Conservation (phyloP, 2,329 filamentous ascomycete species). For the Aspergillus versicolor region DNA sequence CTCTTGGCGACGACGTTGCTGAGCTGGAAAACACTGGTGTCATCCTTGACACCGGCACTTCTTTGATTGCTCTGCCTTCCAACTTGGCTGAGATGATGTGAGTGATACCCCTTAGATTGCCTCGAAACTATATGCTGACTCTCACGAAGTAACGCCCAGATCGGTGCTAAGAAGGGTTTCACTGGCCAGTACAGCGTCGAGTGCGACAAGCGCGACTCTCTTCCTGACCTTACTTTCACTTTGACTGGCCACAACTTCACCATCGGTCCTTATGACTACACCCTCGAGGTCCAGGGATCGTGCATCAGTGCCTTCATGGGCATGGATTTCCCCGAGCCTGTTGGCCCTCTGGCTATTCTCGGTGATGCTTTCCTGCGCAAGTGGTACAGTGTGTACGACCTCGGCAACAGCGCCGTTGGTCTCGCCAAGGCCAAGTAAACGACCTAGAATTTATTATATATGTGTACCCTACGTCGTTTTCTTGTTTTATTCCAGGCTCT, state of each 20-base stretch:
- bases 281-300: slow-evolving; percentile 89
- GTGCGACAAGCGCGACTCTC: slow-evolving; percentile 75
- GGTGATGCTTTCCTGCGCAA: slow-evolving; percentile 62
- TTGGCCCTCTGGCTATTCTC: slow-evolving; percentile 89
- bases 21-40: slow-evolving; percentile 93
- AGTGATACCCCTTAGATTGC: slow-evolving; percentile 28
- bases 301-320: slow-evolving; percentile 98
- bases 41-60: slow-evolving; percentile 97
- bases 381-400: slow-evolving; percentile 90
- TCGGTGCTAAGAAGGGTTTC: slow-evolving; percentile 96
- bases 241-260: slow-evolving; percentile 91
- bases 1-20: slow-evolving; percentile 79
- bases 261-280: slow-evolving; percentile 87
- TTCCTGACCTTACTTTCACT: slow-evolving; percentile 90
- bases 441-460: slow-evolving; percentile 11
- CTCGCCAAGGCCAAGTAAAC: slow-evolving; percentile 77
- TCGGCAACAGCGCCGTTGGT: slow-evolving; percentile 84
- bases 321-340: slow-evolving; percentile 84
- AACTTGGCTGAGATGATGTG: slow-evolving; percentile 86
- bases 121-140: slow-evolving; percentile 11
- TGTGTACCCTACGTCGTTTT: slow-evolving; percentile 5
- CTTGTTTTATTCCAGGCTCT: neutral
- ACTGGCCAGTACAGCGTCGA: slow-evolving; percentile 96
- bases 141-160: slow-evolving; percentile 73
- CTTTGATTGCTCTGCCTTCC: slow-evolving; percentile 89